These are phyloP conservation scores for Arthroderma sp. DNA, from an alignment of 2,329 filamentous ascomycete genomes.

Conservation along the genomic window DNA sequence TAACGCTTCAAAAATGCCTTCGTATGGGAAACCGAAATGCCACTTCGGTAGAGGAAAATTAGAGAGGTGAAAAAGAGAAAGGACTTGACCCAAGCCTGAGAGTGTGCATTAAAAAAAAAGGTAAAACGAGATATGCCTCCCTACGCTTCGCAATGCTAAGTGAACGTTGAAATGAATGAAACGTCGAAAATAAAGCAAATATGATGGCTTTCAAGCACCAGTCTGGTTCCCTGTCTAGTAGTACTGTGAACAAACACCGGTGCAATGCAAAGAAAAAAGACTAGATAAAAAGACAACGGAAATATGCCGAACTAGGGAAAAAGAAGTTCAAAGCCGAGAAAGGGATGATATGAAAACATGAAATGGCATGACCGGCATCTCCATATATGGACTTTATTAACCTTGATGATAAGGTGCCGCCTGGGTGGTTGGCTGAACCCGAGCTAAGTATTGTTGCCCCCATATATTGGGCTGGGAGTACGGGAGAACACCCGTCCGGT, in stretches of 20 bases:
- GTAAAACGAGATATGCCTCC: background rate
- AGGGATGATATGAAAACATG: background rate
- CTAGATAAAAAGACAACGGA: background rate
- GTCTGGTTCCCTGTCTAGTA: background rate
- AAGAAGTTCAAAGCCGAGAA: background rate
- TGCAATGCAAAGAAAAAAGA: background rate
- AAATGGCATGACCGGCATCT: background rate
- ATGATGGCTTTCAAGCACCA: background rate
- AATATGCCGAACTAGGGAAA: background rate
- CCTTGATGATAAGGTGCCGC: background rate
- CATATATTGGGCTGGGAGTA: conserved; percentile 35
- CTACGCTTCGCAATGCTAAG: background rate
- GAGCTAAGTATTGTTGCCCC: conserved; percentile 24
- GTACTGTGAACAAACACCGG: conserved; percentile 3
- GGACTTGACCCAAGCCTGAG: background rate
- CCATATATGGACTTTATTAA: background rate
- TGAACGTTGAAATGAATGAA: background rate
- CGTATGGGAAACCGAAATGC: background rate
- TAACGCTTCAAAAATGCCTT: background rate
- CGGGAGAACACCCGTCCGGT: conserved; percentile 56
- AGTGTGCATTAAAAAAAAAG: background rate
- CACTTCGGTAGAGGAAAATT: background rate
- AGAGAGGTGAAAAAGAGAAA: background rate
- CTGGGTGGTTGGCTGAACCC: background rate
- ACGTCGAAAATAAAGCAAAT: background rate